Conservation (phyloP, 2,329 filamentous ascomycete species). For the Periconia digitata region DNA sequence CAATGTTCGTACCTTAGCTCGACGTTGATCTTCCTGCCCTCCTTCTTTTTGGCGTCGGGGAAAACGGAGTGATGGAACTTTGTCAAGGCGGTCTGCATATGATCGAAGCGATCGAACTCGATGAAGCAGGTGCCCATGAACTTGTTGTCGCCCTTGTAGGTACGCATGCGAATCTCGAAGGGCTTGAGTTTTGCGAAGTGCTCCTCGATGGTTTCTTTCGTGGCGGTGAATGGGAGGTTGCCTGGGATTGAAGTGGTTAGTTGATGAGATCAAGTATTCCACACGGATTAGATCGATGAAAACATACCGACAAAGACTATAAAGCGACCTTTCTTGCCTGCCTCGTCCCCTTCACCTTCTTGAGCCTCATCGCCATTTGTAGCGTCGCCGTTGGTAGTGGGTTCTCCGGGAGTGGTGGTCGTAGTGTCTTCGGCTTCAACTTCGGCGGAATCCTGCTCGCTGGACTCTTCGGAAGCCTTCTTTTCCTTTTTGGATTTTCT, state of each 20-base stretch:
- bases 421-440: slow-evolving; percentile 15
- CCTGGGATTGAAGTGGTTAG: slow-evolving; percentile 49
- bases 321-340: slow-evolving; percentile 59
- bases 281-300: neutral
- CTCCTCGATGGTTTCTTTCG: slow-evolving; percentile 64
- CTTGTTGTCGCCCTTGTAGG: slow-evolving; percentile 41
- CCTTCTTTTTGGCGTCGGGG: slow-evolving; percentile 57
- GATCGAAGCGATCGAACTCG: slow-evolving; percentile 82
- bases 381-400: slow-evolving; percentile 23
- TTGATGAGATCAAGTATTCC: neutral
- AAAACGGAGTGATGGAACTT: slow-evolving; percentile 87
- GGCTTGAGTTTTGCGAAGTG: slow-evolving; percentile 81
- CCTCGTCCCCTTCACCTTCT: slow-evolving; percentile 18
- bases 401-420: slow-evolving; percentile 18
- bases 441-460: slow-evolving; percentile 15
- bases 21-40: slow-evolving; percentile 79
- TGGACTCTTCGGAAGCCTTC: slow-evolving; percentile 14
- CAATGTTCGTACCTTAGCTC: slow-evolving; percentile 72
- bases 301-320: slow-evolving; percentile 73
- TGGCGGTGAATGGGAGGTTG: slow-evolving; percentile 87
- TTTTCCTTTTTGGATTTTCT: slow-evolving; percentile 31
- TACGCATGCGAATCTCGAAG: slow-evolving; percentile 61
- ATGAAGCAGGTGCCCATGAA: slow-evolving; percentile 58
- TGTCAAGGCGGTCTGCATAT: slow-evolving; percentile 90
- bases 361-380: slow-evolving; percentile 3